These are phyloP conservation scores for Moesziomyces antarcticus DNA, from an alignment of 1,284 basidiomycete genomes.

Conservation along the genomic window DNA sequence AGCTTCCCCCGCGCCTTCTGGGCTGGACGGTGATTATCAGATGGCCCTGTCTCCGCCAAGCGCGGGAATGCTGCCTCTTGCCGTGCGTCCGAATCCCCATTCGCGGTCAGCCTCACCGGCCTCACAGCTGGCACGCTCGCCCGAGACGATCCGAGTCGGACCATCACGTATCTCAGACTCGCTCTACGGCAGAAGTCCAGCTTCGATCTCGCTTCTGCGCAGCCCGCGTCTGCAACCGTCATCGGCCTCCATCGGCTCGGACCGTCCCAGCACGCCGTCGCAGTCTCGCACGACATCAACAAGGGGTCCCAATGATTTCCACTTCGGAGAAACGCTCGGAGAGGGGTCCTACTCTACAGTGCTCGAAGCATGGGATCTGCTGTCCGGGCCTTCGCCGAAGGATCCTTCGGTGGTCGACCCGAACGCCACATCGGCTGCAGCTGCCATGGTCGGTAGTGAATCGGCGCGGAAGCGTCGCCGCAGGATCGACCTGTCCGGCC, in stretches of 20 bases:
- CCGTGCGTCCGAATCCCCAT: slow-evolving; percentile 10
- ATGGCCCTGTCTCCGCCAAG: slow-evolving; percentile 26
- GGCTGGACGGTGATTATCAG: slow-evolving; percentile 1
- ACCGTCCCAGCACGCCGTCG: slow-evolving; percentile 21
- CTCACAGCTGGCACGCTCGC: slow-evolving; percentile 37
- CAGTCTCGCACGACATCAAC: slow-evolving; percentile 18
- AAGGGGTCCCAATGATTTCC: slow-evolving; percentile 59
- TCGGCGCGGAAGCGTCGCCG: slow-evolving; percentile 23
- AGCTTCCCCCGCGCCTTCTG: slow-evolving; percentile 1
- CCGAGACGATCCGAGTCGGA: slow-evolving; percentile 41
- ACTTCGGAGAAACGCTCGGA: slow-evolving; percentile 65
- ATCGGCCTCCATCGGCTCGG: slow-evolving; percentile 10
- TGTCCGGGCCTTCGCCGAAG: slow-evolving; percentile 37
- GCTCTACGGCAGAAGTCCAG: slow-evolving; percentile 41
- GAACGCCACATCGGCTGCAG: slow-evolving; percentile 38
- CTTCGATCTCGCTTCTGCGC: slow-evolving; percentile 29
- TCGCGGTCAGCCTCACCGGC: slow-evolving; percentile 37
- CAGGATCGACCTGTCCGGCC: slow-evolving; percentile 31
- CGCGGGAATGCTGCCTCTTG: slow-evolving; percentile 3
- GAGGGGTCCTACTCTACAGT: slow-evolving; percentile 67
- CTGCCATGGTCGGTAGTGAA: slow-evolving; percentile 49
- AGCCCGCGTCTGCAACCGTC: slow-evolving; percentile 32
- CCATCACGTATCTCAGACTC: slow-evolving; percentile 27
- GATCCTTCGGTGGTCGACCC: slow-evolving; percentile 30
- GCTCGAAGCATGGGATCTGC: slow-evolving; percentile 65